phyloP scores from a whole-genome alignment of 345 rosid genomes.

The Turritis glabra region DNA sequence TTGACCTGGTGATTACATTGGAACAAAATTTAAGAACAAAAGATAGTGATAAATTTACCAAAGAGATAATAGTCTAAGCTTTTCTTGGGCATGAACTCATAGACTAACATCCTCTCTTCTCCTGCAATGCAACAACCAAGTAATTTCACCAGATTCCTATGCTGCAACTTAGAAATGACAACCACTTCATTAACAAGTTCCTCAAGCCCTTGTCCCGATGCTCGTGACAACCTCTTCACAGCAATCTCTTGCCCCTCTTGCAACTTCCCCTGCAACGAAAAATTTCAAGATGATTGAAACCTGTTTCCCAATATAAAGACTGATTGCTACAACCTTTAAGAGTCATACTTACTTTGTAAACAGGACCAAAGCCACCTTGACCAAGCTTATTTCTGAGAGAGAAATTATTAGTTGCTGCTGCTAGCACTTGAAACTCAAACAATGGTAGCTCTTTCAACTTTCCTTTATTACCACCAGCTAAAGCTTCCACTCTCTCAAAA shows the following conservation, averaged over 20 bases:
- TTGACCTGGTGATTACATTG: not conserved
- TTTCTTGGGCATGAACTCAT: slow-evolving; percentile 55
- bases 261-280: slow-evolving; percentile 48
- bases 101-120: slow-evolving; percentile 62
- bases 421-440: slow-evolving; percentile 48
- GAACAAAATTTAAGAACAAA: not conserved
- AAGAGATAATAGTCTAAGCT: slow-evolving; percentile 48
- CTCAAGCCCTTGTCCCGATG: slow-evolving; percentile 60
- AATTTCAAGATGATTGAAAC: not conserved
- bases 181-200: slow-evolving; percentile 65
- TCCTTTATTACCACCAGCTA: slow-evolving; percentile 42
- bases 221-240: slow-evolving; percentile 55
- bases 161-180: slow-evolving; percentile 65
- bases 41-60: slow-evolving; percentile 22
- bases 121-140: slow-evolving; percentile 55
- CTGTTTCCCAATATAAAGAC: not conserved
- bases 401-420: slow-evolving; percentile 46
- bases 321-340: not conserved
- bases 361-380: slow-evolving; percentile 55
- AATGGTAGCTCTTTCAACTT: slow-evolving; percentile 41
- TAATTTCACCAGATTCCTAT: slow-evolving; percentile 61
- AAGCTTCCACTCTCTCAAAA: slow-evolving; percentile 40
- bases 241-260: slow-evolving; percentile 51
- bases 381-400: slow-evolving; percentile 45
- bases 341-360: slow-evolving; percentile 37